Conservation (phyloP, 2,329 filamentous ascomycete species). For the Didymella exigua region DNA sequence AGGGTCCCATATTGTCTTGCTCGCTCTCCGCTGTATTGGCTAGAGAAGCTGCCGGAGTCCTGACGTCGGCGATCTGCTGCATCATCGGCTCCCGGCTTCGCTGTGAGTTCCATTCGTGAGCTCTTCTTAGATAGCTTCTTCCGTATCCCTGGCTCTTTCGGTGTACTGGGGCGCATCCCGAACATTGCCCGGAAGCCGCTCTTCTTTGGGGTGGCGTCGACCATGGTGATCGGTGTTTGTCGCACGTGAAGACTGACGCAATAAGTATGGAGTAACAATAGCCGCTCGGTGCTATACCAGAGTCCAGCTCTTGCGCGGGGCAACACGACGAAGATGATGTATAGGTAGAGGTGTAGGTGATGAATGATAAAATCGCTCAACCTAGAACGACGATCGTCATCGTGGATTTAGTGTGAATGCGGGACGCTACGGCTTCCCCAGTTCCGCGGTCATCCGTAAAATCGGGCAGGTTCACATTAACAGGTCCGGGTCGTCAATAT, state of each 20-base stretch:
- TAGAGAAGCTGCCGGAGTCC: slow-evolving; percentile 34
- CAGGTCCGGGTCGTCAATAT: not conserved
- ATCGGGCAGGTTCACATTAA: not conserved
- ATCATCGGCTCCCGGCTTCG: slow-evolving; percentile 15
- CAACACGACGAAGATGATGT: not conserved
- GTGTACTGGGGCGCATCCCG: slow-evolving; percentile 22
- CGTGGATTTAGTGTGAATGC: slow-evolving; percentile 13
- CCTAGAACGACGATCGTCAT: slow-evolving; percentile 15
- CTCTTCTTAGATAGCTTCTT: slow-evolving; percentile 35
- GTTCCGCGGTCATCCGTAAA: slow-evolving; percentile 11
- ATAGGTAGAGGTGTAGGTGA: slow-evolving; percentile 3
- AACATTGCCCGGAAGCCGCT: slow-evolving; percentile 31
- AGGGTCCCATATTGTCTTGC: slow-evolving; percentile 11
- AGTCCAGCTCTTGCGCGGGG: not conserved
- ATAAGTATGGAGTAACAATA: not conserved
- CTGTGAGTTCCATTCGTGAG: slow-evolving; percentile 18
- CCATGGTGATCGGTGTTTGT: slow-evolving; percentile 19
- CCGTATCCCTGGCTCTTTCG: slow-evolving; percentile 24
- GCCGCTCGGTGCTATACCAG: not conserved
- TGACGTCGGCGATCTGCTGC: slow-evolving; percentile 24
- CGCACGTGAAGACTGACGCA: not conserved
- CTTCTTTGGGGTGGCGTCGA: slow-evolving; percentile 26
- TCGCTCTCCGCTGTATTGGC: slow-evolving; percentile 21
- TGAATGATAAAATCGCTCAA: slow-evolving; percentile 13
- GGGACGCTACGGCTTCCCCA: slow-evolving; percentile 9